Evolutionary conservation across 176 grass and related monocot genomes (phyloP).

Genomic region (Bolboschoenus planiculmis): DNA sequence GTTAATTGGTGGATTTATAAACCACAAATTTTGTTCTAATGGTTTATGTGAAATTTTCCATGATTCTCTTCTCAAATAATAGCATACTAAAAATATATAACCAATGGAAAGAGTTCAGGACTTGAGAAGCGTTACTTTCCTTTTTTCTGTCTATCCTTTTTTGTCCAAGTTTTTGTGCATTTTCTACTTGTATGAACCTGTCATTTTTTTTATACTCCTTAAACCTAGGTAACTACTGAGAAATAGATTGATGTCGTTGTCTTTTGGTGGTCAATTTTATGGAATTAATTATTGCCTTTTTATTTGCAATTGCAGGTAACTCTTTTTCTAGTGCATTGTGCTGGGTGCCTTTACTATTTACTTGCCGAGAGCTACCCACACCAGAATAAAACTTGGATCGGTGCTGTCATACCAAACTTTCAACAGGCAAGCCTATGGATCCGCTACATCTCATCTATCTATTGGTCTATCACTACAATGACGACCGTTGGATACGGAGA

Average conservation of each 20-base stretch:
- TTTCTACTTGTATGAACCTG: not conserved
- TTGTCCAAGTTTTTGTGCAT: not conserved
- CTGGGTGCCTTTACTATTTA: slow-evolving; percentile 81
- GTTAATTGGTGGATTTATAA: not conserved
- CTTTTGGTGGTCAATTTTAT: not conserved
- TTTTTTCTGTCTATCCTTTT: not conserved
- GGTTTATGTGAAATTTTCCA: not conserved
- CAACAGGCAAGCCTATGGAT: slow-evolving; percentile 63
- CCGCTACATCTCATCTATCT: slow-evolving; percentile 79
- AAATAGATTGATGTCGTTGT: not conserved
- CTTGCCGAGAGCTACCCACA: slow-evolving; percentile 76
- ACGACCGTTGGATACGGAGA: slow-evolving; percentile 98
- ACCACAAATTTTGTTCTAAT: not conserved
- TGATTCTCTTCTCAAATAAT: not conserved
- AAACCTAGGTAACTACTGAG: not conserved
- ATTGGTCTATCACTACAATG: slow-evolving; percentile 99
- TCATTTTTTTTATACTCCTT: too few species aligned
- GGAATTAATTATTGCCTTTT: not conserved
- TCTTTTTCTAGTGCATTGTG: slow-evolving; percentile 82
- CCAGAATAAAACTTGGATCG: slow-evolving; percentile 84
- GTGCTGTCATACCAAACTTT: slow-evolving; percentile 77
- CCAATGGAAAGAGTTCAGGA: not conserved
- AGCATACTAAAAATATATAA: not conserved
- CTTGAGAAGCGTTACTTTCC: not conserved
- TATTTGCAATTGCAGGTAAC: slow-evolving; percentile 43